Conservation (phyloP, 1,284 basidiomycete species). For the Caloboletus firmus region DNA sequence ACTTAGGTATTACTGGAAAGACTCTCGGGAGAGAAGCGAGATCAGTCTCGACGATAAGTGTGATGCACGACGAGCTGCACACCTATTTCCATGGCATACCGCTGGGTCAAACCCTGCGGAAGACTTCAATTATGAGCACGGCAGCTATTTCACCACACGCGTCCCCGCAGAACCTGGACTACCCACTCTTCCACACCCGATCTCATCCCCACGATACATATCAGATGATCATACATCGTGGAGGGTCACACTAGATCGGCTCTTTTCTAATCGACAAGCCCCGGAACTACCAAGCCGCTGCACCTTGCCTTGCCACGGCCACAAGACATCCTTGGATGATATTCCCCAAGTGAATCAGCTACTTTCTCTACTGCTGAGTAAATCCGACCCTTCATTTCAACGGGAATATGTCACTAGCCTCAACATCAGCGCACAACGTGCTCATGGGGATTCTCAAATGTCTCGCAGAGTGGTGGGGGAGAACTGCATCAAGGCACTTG, state of each 20-base stretch:
- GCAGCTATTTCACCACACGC: too few species aligned
- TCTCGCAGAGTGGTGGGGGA: rapidly evolving
- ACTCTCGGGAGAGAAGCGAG: too few species aligned
- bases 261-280: background rate
- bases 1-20: background rate
- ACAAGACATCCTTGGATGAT: background rate
- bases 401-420: background rate
- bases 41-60: too few species aligned
- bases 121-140: too few species aligned
- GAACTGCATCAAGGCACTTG: background rate
- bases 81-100: background rate
- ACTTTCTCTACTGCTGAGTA: background rate
- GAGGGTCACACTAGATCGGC: background rate
- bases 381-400: background rate
- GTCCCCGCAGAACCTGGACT: background rate
- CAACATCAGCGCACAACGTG: background rate
- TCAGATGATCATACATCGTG: background rate
- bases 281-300: background rate
- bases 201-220: background rate
- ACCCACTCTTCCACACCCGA: background rate
- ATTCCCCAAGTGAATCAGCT: background rate
- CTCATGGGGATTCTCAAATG: too few species aligned
- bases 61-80: background rate
- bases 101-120: background rate
- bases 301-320: background rate